Percentiles rank a stretch among this genome's conserved stretches.
These are phyloP conservation scores for Exutisphaerella laricina DNA, from an alignment of 2,329 filamentous ascomycete genomes.

Conservation along the genomic window DNA sequence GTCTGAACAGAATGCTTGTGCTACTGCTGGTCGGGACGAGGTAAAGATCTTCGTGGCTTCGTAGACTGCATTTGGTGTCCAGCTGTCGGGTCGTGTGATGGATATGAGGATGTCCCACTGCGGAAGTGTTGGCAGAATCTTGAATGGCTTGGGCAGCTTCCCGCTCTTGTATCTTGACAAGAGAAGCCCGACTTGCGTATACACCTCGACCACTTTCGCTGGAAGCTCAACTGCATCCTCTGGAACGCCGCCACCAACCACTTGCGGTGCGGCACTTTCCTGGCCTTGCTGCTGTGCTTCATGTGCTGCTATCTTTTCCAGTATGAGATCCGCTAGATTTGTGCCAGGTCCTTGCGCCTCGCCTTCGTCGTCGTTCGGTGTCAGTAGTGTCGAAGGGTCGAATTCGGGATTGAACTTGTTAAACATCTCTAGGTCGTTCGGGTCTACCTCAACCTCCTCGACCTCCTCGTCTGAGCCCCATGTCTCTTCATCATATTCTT, in stretches of 20 bases:
- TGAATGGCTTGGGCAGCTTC: constrained; percentile 96
- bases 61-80: constrained; percentile 76
- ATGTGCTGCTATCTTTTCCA: constrained; percentile 88
- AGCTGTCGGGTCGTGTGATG: constrained; percentile 72
- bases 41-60: constrained; percentile 91
- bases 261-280: constrained; percentile 54
- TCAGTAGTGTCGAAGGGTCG: constrained; percentile 64
- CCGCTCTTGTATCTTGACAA: constrained; percentile 91
- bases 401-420: constrained; percentile 78
- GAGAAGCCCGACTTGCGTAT: constrained; percentile 84
- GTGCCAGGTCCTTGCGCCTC: constrained; percentile 45
- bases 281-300: constrained; percentile 61
- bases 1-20: constrained; percentile 79
- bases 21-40: constrained; percentile 70
- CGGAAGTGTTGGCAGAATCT: constrained; percentile 86
- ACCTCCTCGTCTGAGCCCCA: constrained; percentile 69
- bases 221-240: constrained; percentile 84
- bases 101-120: constrained; percentile 85
- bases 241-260: constrained; percentile 49
- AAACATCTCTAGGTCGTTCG: constrained; percentile 82
- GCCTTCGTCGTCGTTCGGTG: constrained; percentile 50
- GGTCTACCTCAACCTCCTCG: constrained; percentile 70
- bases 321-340: constrained; percentile 86
- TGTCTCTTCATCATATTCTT: constrained; percentile 51
- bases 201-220: constrained; percentile 88